Percentiles rank a stretch among this genome's conserved stretches.
Evolutionary conservation across 2,329 filamentous ascomycete species (phyloP).

Genomic region (Bipolaris zeicola): DNA sequence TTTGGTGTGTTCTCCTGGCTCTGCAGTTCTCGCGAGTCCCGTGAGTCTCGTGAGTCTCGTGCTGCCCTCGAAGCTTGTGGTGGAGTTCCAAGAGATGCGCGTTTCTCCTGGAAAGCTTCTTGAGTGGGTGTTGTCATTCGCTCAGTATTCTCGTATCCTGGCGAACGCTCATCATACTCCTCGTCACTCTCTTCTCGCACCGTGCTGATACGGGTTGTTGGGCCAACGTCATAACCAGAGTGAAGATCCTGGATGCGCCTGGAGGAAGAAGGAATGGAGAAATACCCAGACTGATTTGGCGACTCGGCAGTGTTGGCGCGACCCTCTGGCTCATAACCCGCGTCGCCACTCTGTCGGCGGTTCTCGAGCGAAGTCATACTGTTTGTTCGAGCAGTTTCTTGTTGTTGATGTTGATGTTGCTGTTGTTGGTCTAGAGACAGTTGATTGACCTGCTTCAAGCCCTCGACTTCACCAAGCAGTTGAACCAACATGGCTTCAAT

Average conservation of each 20-base stretch:
- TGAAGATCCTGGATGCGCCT: constrained; percentile 52
- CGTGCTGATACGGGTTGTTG: constrained; percentile 84
- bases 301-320: constrained; percentile 76
- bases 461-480: constrained; percentile 89
- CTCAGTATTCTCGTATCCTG: constrained; percentile 62
- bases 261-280: constrained; percentile 64
- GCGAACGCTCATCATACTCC: constrained; percentile 68
- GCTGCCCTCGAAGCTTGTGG: constrained; percentile 54
- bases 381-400: constrained; percentile 37
- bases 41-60: constrained; percentile 49
- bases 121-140: constrained; percentile 66
- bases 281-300: constrained; percentile 75
- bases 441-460: constrained; percentile 51
- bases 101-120: constrained; percentile 53
- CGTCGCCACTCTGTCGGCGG: constrained; percentile 69
- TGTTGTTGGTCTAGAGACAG: constrained; percentile 38
- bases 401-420: neutral
- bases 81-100: constrained; percentile 54
- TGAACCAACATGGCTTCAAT: constrained; percentile 77
- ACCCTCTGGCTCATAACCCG: constrained; percentile 82
- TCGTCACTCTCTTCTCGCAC: constrained; percentile 83
- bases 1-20: constrained; percentile 81
- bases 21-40: constrained; percentile 48
- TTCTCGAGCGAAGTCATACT: constrained; percentile 74
- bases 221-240: constrained; percentile 58